Base-by-base conservation (phyloP, 2,329 filamentous ascomycete species). In the Hortaea werneckii region DNA sequence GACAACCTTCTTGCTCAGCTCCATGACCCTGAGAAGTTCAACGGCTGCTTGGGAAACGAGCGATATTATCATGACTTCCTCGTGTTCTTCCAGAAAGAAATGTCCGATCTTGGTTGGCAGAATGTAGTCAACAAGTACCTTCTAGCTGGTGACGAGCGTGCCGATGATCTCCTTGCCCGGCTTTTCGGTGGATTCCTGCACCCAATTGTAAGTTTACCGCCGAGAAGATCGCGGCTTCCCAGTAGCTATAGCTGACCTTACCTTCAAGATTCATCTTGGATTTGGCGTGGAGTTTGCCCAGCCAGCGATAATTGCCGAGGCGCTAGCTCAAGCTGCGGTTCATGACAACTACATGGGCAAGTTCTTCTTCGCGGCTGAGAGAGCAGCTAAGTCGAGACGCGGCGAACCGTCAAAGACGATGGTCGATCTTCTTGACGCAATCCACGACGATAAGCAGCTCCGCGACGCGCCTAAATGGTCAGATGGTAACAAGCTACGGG, bases 281-380 rank as follows among this genome's bases (percentile, higher is more conserved):
- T 94, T 87, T 59, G 88, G 85, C 4, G 61, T 95, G 32, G 87
- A 94, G 61, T 94, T 87, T 69, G 63, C 75, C 7, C 87, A 94
- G 59, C 86, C 86, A 1, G 84, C 84, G 34, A 80, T 94, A 48
- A 74, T 95, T 28, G 86, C 87, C 5, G 79, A 90, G 66, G 87
- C 72, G 1, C 76, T 95, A 12, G 86, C 88, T 0, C 82, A 94
- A 67, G 73, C 83, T 1, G 79, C 83, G 6, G 77, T 87, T 1
- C 86, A 94, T 58, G 67, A 72, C 5, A 66, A 73, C 38, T 75
- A 75, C 63, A 70, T 83, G 1, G 68, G 65, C 1, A 52, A 63
- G 0, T 77, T 82, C 50, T 70, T 92, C 28, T 50, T 72, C 1
- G 64, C 62, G 0, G 67, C 75, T 6, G 80, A 85, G 54, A 59